These are phyloP conservation scores for Athelia psychrophila DNA, from an alignment of 1,284 basidiomycete species.

Conservation along the genomic window DNA sequence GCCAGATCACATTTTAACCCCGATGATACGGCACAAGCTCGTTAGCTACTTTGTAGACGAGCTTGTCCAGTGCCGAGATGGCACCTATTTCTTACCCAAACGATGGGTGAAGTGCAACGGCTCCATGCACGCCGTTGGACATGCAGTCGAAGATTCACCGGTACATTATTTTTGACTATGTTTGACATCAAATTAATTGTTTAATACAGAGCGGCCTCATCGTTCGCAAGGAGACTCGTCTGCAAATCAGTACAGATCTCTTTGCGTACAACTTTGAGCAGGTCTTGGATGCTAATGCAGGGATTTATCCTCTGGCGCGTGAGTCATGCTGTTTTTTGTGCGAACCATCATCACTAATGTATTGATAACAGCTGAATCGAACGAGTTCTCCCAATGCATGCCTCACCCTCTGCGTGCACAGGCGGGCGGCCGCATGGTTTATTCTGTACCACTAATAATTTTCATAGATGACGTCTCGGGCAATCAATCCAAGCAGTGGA, in stretches of 20 bases:
- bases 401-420: not conserved
- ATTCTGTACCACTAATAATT: not conserved
- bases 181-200: not conserved
- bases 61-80: not conserved
- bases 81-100: not conserved
- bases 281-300: not conserved
- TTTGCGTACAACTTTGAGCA: not conserved
- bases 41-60: not conserved
- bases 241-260: not conserved
- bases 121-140: not conserved
- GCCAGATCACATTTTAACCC: not conserved
- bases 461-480: conserved; percentile 32
- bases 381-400: not conserved
- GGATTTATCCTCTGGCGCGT: not conserved
- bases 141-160: no score
- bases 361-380: not conserved
- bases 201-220: not conserved
- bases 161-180: no score
- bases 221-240: not conserved
- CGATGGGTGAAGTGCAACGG: not conserved
- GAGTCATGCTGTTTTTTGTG: no score
- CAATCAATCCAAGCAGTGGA: conserved; percentile 27
- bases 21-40: not conserved
- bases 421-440: not conserved
- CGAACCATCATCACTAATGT: no score